phyloP scores from a whole-genome alignment of 2,329 filamentous ascomycete genomes.

The Thelonectria rubi region DNA sequence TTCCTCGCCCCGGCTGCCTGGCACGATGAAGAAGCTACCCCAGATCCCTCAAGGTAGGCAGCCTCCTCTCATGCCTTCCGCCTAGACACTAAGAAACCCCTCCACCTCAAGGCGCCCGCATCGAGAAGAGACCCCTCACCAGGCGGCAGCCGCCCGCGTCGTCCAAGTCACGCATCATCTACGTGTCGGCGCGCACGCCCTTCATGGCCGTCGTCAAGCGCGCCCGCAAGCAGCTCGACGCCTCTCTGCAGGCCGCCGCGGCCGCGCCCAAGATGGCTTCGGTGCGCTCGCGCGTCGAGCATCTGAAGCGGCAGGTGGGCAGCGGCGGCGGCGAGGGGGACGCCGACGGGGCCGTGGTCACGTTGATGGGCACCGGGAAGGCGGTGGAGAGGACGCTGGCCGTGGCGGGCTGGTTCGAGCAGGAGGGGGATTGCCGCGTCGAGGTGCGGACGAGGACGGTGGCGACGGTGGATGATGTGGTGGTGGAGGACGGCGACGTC shows the following conservation, averaged over 20 bases:
- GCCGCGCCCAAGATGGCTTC: conserved; percentile 59
- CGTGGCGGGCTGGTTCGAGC: conserved; percentile 71
- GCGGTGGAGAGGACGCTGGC: conserved; percentile 71
- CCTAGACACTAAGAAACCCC: conserved; percentile 17
- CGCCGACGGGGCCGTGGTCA: conserved; percentile 53
- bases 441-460: conserved; percentile 69
- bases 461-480: conserved; percentile 73
- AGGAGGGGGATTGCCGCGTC: conserved; percentile 67
- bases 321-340: conserved; percentile 36
- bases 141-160: conserved; percentile 53
- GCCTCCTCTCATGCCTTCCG: not conserved
- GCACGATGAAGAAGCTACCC: conserved; percentile 47
- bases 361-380: conserved; percentile 71
- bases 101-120: conserved; percentile 52
- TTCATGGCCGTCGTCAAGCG: conserved; percentile 75
- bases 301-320: conserved; percentile 47
- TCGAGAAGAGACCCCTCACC: conserved; percentile 60
- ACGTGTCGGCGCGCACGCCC: conserved; percentile 70
- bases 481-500: conserved; percentile 51
- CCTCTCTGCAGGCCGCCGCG: conserved; percentile 54
- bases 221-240: conserved; percentile 68
- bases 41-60: conserved; percentile 47
- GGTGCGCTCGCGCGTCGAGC: conserved; percentile 57
- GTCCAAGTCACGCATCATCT: conserved; percentile 62
- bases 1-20: conserved; percentile 32